These are phyloP conservation scores for Nissolia schottii DNA, from an alignment of 306 rosid genomes.

Conservation along the genomic window DNA sequence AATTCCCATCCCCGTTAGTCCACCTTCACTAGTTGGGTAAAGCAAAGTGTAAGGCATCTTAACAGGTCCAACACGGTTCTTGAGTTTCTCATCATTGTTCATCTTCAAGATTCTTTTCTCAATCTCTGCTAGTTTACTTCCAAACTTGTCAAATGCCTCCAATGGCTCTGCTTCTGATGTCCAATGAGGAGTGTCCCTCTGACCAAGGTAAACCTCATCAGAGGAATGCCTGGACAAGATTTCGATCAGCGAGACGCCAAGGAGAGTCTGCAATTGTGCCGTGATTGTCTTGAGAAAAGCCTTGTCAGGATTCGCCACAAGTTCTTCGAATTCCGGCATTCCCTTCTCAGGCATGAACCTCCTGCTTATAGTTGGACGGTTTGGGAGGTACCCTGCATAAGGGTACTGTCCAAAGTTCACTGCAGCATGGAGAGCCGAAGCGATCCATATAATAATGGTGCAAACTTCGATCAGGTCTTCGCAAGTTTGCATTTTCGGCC, in stretches of 20 bases:
- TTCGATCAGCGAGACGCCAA: constrained; percentile 42
- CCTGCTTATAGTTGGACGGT: constrained; percentile 45
- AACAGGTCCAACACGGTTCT: constrained; percentile 61
- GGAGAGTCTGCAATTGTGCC: constrained; percentile 38
- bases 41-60: constrained; percentile 70
- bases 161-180: constrained; percentile 43
- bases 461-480: constrained; percentile 37
- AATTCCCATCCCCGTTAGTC: constrained; percentile 72
- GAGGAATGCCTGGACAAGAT: constrained; percentile 48
- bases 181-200: constrained; percentile 57
- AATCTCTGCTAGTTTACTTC: constrained; percentile 41
- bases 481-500: constrained; percentile 49
- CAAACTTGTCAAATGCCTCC: constrained; percentile 52
- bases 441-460: constrained; percentile 52
- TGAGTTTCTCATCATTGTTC: constrained; percentile 50
- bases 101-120: constrained; percentile 38
- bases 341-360: constrained; percentile 45
- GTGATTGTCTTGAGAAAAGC: constrained; percentile 45
- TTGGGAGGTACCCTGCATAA: constrained; percentile 44
- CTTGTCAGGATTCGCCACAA: constrained; percentile 38
- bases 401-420: constrained; percentile 57
- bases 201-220: constrained; percentile 58
- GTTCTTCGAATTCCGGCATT: constrained; percentile 42
- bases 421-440: constrained; percentile 61
- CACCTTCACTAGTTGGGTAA: constrained; percentile 53